Evolutionary conservation across 176 grass and related monocot genomes (phyloP), one percentile per base, ranked within the genome.

Genomic region (Urochloa ruziziensis): DNA sequence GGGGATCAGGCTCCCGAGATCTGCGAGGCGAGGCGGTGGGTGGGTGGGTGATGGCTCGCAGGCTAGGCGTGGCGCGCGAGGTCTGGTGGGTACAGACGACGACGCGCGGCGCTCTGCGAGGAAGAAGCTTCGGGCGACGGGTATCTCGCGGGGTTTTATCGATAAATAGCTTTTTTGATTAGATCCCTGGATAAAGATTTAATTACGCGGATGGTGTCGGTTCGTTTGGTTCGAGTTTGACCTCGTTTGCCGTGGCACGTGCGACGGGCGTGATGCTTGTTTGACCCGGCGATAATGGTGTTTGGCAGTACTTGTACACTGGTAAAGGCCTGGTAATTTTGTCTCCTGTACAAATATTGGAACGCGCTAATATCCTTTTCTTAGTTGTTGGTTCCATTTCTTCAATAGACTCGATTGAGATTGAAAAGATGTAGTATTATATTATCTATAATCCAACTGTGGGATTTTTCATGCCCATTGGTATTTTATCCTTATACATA

Each of bases 101-200:
- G 49, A 47, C 73, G 73, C 83, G 78, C 83, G 27, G 25, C 40
- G 53, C 58, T 59, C 56, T 40, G 82, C 39, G 39, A 36, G 17
- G 25, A 62, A 17, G 83, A 90, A 90, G 78, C 88, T 86, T 86
- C 72, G 83, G 77, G 71, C 17, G 44, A 42, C 43, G 78, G 79
- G 78, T 73, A 73, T 86, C 29, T 5, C 18, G 46, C n/a, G 58
- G 58, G 81, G 21, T 60, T 86, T 90, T 90, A 86, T 90, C 0
- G 19, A 59, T 51, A 86, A 59, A 49, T 19, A 18, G 7, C 0
- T 46, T 57, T 82, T 47, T 11, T 58, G 34, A 4, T 2, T 48
- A 0, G 37, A 3, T 4, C 73, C 88, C 67, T 62, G 0, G 0
- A 0, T 3, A 10, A 39, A 2, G 0, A 5, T 0, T 0, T 6